These are phyloP conservation scores for Geotrichum australiense DNA, from an alignment of 1,139 yeast genomes.

Conservation along the genomic window DNA sequence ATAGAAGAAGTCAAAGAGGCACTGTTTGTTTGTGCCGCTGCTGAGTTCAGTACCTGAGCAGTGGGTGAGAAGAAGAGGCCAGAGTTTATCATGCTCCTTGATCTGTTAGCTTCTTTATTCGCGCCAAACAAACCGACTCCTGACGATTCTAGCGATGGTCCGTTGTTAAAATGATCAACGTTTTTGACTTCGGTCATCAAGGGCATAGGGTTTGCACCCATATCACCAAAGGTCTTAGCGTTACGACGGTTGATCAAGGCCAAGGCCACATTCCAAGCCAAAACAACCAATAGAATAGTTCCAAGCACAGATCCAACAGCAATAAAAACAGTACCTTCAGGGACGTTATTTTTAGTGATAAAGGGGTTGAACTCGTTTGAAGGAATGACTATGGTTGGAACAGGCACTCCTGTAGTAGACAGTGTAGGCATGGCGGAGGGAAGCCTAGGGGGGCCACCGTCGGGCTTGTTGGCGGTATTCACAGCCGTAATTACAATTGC, in stretches of 20 bases:
- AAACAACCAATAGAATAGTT: slow-evolving; percentile 43
- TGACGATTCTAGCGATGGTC: background rate
- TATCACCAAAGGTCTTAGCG: slow-evolving; percentile 5
- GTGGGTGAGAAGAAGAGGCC: slow-evolving; percentile 71
- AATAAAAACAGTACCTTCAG: slow-evolving; percentile 73
- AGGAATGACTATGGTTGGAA: slow-evolving; percentile 62
- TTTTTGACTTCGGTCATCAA: slow-evolving; percentile 16
- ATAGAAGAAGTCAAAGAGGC: slow-evolving; percentile 20
- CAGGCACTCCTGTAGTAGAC: slow-evolving; percentile 29
- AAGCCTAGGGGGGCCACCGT: background rate
- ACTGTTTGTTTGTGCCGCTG: slow-evolving; percentile 22
- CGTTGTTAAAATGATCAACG: slow-evolving; percentile 5
- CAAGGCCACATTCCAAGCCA: slow-evolving; percentile 30
- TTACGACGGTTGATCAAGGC: slow-evolving; percentile 10
- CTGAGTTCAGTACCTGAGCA: slow-evolving; percentile 55
- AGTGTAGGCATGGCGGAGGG: slow-evolving; percentile 19
- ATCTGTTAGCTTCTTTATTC: slow-evolving; percentile 5
- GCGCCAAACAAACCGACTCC: slow-evolving; percentile 9
- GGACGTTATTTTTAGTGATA: slow-evolving; percentile 44
- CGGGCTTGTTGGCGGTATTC: slow-evolving; percentile 8
- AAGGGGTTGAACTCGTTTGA: slow-evolving; percentile 53
- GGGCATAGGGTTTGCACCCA: slow-evolving; percentile 7
- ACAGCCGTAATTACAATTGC: slow-evolving; percentile 14
- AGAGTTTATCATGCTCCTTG: slow-evolving; percentile 18
- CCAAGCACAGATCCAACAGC: slow-evolving; percentile 68